These are phyloP conservation scores for Arabidopsis hybrid DNA, from an alignment of 441 rosid genomes.

Conservation along the genomic window DNA sequence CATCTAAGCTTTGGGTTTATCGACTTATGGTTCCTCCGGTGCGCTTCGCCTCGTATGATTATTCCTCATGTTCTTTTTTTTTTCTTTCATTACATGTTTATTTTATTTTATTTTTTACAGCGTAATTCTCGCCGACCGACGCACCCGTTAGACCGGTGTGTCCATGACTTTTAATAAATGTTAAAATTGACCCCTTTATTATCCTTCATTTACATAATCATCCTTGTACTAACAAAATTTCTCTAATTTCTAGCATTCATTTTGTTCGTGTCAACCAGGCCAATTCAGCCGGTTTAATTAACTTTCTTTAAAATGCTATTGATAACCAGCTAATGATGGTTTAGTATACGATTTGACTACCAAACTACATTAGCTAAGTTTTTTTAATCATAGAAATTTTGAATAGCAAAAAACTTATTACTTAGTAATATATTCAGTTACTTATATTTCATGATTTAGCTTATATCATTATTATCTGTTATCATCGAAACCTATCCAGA, in stretches of 20 bases:
- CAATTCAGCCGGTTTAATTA: no score
- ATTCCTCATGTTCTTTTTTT: constrained; percentile 7
- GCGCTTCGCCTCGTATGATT: constrained; percentile 50
- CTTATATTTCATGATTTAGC: no score
- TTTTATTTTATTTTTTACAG: constrained; percentile 16
- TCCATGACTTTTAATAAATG: constrained; percentile 13
- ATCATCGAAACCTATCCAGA: neutral
- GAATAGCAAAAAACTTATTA: neutral
- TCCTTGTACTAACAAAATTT: neutral
- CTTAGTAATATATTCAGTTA: no score
- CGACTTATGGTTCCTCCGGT: constrained; percentile 38
- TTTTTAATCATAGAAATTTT: neutral
- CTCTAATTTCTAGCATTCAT: neutral
- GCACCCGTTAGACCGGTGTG: constrained; percentile 34
- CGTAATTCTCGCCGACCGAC: constrained; percentile 38
- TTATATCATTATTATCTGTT: no score
- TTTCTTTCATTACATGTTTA: neutral
- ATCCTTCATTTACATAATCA: constrained; percentile 1
- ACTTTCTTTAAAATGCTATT: neutral
- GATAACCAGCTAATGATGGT: neutral
- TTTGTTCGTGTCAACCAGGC: neutral
- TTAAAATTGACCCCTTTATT: constrained; percentile 16
- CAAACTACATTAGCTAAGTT: neutral
- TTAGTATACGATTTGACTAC: neutral
- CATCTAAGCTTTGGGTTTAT: constrained; percentile 30